phyloP scores from a whole-genome alignment of 2,329 filamentous ascomycete species.

The Boeremia lycopersici region DNA sequence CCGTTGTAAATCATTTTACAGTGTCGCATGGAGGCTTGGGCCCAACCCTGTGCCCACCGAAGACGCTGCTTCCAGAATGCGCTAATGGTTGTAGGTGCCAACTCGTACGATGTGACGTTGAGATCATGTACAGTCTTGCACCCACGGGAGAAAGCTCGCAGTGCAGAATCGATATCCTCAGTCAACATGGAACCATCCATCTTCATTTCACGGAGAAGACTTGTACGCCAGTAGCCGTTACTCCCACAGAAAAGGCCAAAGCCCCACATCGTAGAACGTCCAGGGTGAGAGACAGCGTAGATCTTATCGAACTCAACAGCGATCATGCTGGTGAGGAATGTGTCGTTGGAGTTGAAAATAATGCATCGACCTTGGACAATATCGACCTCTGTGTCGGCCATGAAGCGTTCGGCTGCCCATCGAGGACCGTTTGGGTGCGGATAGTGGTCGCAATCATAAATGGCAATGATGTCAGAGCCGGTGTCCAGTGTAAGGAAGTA shows the following conservation, averaged over 20 bases:
- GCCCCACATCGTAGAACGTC: conserved; percentile 54
- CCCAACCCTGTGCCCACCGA: conserved; percentile 59
- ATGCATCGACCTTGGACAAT: conserved; percentile 59
- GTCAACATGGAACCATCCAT: conserved; percentile 59
- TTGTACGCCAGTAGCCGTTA: conserved; percentile 57
- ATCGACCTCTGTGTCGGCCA: conserved; percentile 50
- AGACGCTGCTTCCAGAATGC: conserved; percentile 59
- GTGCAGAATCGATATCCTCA: conserved; percentile 58
- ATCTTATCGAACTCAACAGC: conserved; percentile 60
- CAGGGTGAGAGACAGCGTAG: conserved; percentile 58
- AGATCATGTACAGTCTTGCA: conserved; percentile 55
- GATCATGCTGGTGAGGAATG: conserved; percentile 55
- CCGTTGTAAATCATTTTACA: conserved; percentile 52
- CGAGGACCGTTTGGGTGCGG: conserved; percentile 56
- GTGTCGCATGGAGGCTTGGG: conserved; percentile 55
- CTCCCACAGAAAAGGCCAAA: conserved; percentile 58
- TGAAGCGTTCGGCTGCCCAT: conserved; percentile 57
- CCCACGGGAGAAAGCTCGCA: conserved; percentile 53
- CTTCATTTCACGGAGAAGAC: conserved; percentile 52
- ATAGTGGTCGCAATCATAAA: conserved; percentile 59
- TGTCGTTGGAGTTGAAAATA: conserved; percentile 55
- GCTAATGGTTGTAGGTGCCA: conserved; percentile 53
- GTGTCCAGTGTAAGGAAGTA: conserved; percentile 54
- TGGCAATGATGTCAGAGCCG: conserved; percentile 54
- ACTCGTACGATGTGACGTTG: conserved; percentile 57